These are phyloP conservation scores for Zygotorulaspora sp. DNA, from an alignment of 805 yeast genomes.

Conservation along the genomic window DNA sequence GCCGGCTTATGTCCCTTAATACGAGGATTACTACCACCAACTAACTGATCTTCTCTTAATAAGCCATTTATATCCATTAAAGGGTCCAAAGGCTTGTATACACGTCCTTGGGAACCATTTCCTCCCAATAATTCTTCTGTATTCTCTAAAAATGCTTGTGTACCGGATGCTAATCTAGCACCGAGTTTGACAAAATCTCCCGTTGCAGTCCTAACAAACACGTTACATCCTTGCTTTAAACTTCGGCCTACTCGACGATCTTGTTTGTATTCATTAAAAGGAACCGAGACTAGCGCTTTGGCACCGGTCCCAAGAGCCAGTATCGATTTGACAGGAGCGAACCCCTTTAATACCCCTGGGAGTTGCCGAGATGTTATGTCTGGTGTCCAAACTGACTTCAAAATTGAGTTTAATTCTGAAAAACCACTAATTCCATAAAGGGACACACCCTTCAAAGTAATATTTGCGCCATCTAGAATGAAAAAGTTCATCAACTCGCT, in stretches of 20 bases:
- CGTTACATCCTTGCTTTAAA: conserved; percentile 66
- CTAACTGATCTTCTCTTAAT: conserved; percentile 35
- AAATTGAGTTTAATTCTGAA: conserved; percentile 47
- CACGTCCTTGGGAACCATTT: conserved; percentile 51
- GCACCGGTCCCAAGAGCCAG: conserved; percentile 77
- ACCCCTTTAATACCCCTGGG: conserved; percentile 74
- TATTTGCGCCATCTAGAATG: conserved; percentile 77
- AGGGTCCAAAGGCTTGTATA: conserved; percentile 13
- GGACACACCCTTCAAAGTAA: conserved; percentile 55
- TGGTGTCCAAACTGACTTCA: conserved; percentile 80
- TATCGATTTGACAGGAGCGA: conserved; percentile 75
- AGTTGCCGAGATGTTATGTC: conserved; percentile 80
- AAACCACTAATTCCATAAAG: conserved; percentile 78
- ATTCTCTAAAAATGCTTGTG: conserved; percentile 73
- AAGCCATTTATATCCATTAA: conserved; percentile 23
- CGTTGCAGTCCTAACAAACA: conserved; percentile 73
- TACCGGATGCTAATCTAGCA: conserved; percentile 80
- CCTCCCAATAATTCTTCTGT: conserved; percentile 81
- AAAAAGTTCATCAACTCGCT: conserved; percentile 86
- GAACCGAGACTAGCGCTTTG: conserved; percentile 65
- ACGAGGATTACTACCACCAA: conserved; percentile 34
- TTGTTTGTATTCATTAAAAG: conserved; percentile 65
- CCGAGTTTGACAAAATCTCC: conserved; percentile 79
- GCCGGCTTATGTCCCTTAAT: conserved; percentile 30
- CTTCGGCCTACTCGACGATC: conserved; percentile 69